Evolutionary conservation across 176 grass and related monocot species (phyloP), one percentile per base, ranked within the genome.

Genomic region (Zoysia japonica): DNA sequence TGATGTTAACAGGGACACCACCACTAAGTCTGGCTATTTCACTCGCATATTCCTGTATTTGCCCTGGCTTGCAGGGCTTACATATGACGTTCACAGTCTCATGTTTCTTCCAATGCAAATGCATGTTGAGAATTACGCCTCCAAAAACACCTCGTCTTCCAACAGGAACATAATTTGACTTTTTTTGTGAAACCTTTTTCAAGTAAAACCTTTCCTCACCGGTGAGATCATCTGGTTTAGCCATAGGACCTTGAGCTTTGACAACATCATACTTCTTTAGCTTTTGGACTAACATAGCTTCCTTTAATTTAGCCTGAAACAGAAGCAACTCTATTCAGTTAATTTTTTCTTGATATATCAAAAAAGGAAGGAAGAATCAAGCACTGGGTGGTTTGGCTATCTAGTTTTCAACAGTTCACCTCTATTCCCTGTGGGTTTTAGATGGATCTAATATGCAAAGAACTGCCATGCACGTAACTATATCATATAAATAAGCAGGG

Each of bases 91-190:
- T 92, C 20, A 98, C 95, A 40, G 92, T 93, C 51, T 94, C 95
- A 86, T 98, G 88, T 49, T 91, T 98, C 88, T 98, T 98, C 96
- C 96, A 94, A 66, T 94, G 96, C 86, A 98, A 87, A 85, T 94
- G 92, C 96, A 98, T 98, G 81, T 98, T 98, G 9, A 98, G 77
- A 75, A 98, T 94, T 65, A 98, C 92, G 11, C 95, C 92, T 17
- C 95, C 87, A 76, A 92, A 92, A 40, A 98, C 80, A 69, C 95
- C 95, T 75, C 92, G 62, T 78, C 89, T 92, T 85, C 92, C 95
- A 68, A 97, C 78, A 37, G 91, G 92, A 56, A 94, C 90, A 85
- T 98, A 98, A 70, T 98, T 98, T 77, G 95, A 89, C 46, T 85
- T 94, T 74, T 94, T 98, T 49, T 98, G 92, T 36, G 92, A 87